Percentiles rank a stretch among this genome's conserved stretches.
phyloP scores from a whole-genome alignment of 345 rosid genomes.

The Boechera stricta region DNA sequence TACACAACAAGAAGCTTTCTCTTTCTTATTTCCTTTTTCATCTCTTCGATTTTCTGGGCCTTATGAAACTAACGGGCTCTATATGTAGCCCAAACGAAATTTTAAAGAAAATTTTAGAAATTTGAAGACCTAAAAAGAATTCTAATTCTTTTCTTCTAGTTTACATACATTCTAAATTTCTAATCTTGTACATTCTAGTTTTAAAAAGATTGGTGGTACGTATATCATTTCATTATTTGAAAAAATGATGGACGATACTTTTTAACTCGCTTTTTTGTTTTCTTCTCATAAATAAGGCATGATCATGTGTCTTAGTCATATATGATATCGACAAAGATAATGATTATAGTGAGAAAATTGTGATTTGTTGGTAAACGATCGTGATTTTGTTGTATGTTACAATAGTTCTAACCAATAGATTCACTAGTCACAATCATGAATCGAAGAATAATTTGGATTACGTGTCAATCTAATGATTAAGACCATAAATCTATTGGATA shows the following conservation, averaged over 20 bases:
- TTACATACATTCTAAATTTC: no score
- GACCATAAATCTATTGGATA: slow-evolving; percentile 16
- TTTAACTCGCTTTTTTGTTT: background rate
- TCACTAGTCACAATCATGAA: slow-evolving; percentile 25
- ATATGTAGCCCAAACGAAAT: background rate
- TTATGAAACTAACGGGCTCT: background rate
- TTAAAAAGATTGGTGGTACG: background rate
- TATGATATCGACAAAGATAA: background rate
- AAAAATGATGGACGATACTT: slow-evolving; percentile 9
- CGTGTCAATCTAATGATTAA: slow-evolving; percentile 21
- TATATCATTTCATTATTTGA: background rate
- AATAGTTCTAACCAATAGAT: background rate
- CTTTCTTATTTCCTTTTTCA: background rate
- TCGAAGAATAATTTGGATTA: slow-evolving; percentile 1
- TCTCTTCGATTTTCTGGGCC: background rate
- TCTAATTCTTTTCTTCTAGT: background rate
- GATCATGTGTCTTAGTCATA: slow-evolving; percentile 13
- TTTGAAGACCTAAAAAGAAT: background rate
- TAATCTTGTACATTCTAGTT: no score
- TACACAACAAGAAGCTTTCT: no score
- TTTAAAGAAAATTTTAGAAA: background rate
- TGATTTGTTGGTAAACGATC: slow-evolving; percentile 36
- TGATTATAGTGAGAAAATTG: slow-evolving; percentile 11
- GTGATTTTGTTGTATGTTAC: slow-evolving; percentile 10
- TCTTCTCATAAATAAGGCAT: background rate